phyloP scores from a whole-genome alignment of 371 early-diverging fungal species.

The Smittium culicis region DNA sequence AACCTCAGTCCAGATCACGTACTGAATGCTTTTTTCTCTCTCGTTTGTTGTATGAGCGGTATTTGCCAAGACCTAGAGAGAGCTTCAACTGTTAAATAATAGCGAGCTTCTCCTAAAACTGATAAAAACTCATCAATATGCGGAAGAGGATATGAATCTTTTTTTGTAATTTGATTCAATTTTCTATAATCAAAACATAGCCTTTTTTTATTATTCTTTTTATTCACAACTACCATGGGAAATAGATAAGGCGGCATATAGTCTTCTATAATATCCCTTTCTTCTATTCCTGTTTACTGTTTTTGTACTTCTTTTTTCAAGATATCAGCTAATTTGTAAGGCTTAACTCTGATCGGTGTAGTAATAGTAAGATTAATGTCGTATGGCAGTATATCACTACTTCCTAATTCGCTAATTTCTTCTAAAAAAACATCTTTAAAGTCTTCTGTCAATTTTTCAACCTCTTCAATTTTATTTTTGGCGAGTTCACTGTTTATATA shows the following conservation, averaged over 20 bases:
- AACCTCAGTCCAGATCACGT: not conserved
- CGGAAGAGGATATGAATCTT: not conserved
- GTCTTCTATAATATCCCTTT: not conserved
- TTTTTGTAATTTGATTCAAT: not conserved
- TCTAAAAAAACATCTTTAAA: not conserved
- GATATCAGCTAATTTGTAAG: not conserved
- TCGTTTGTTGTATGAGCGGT: not conserved
- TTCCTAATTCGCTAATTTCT: not conserved
- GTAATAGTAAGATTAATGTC: not conserved
- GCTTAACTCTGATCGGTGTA: not conserved
- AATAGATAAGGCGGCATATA: too few species aligned
- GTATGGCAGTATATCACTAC: not conserved
- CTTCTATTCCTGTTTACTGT: not conserved
- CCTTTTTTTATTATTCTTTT: not conserved
- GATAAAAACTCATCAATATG: not conserved
- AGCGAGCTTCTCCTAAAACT: not conserved
- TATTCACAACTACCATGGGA: not conserved
- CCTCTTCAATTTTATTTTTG: not conserved
- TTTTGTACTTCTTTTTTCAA: not conserved
- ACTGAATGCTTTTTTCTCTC: not conserved
- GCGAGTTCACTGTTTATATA: not conserved
- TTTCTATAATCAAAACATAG: not conserved
- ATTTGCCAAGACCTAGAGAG: not conserved
- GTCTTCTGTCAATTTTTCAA: not conserved
- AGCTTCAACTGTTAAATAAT: not conserved